Base-by-base conservation (phyloP, 2,329 filamentous ascomycete species). In the Ophiostoma novo-ulmi region DNA sequence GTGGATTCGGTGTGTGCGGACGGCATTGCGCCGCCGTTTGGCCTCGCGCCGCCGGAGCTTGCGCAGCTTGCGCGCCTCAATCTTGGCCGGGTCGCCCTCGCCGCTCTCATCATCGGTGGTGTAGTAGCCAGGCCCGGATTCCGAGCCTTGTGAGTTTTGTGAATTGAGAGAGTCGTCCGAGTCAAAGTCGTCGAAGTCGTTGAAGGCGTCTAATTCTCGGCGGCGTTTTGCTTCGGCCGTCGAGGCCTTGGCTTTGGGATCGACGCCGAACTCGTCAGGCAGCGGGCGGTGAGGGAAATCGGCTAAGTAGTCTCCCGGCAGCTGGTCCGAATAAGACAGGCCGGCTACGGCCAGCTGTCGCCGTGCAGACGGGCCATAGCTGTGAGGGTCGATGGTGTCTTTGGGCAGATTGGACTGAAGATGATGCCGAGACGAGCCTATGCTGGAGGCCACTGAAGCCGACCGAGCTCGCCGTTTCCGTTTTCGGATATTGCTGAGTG, bases 341-440 rank as follows among this genome's bases (percentile, higher is more conserved):
- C 87, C 87, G 3, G 87, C 87, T 2, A 84, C 74, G 38, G 79
- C 77, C 70, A 88, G 83, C 75, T 89, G 87, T 64, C 77, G 79
- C 68, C 87, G 82, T 48, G 83, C 82, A 68, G 79, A 77, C 0
- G 84, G 85, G 1, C 82, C 79, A 74, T 88, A 83, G 75, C 85
- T 87, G 74, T 84, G 80, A 1, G 86, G 85, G 75, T 88, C 87
- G 76, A 85, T 85, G 70, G 79, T 75, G 66, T 79, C 77, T 17
- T 74, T 72, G 0, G 78, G 79, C 17, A 78, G 75, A 20, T 17
- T 20, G 44, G 44, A 48, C 44, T 48, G 44, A 7, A 48, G 44
- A 22, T 73, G 74, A 7, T 38, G 35, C 14, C 52, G 67, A 7
- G 44, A 36, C 58, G 75, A 74, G 48, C 74, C 61, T 35, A 69